Evolutionary conservation across 2,329 filamentous ascomycete species (phyloP), one percentile per base, ranked within the genome.

Genomic region (Penicillium expansum): DNA sequence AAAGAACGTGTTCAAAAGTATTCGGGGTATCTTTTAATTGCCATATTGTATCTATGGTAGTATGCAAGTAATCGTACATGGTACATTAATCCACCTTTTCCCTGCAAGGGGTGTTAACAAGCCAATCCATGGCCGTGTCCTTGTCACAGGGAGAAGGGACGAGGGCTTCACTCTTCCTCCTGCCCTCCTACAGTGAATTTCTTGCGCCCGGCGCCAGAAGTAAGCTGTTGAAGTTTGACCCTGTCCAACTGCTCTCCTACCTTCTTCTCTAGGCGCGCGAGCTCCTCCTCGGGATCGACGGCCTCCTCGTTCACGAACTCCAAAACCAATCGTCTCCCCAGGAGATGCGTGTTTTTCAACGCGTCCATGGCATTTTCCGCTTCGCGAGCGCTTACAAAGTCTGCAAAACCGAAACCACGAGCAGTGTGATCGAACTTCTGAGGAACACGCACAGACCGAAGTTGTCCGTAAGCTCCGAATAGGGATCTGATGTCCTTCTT

Each of bases 241-340:
- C 92, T 94, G 79, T 95, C 90, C 74, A 90, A 85, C 78, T 97
- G 93, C 59, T 88, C 86, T 60, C 90, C 90, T 71, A 95, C 89
- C 83, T 97, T 99, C 82, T 90, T 90, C 78, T 96, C 91, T 89
- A 99, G 96, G 79, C 91, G 93, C 73, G 90, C 88, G 71, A 99
- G 94, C 78, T 97, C 92, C 76, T 92, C 91, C 79, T 99, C 94
- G 3, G 94, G 88, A 78, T 97, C 92, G 64, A 94, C 82, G 38
- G 90, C 84, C 68, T 97, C 94, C 62, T 88, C 90, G 69, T 91
- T 88, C 38, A 92, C 93, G 77, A 92, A 97, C 72, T 97, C 91
- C 60, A 99, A 82, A 54, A 97, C 91, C 67, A 99, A 82, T 69
- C 89, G 87, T 59, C 94, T 86, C 55, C 94, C 94, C 55, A 97